phyloP scores from a whole-genome alignment of 768 basidiomycete genomes.

The Psilocybe sp. region DNA sequence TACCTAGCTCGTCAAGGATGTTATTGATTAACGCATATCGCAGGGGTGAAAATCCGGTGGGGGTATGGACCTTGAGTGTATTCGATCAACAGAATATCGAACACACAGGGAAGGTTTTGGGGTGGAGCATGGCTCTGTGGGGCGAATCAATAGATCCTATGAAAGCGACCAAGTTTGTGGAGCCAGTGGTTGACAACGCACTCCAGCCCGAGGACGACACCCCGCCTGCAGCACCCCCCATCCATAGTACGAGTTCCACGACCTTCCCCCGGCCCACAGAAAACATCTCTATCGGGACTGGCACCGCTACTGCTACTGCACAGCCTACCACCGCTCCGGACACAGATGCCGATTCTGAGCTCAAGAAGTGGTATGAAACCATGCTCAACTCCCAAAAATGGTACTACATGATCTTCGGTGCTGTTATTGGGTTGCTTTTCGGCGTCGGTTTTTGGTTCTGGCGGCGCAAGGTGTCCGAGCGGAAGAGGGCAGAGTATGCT shows the following conservation, averaged over 20 bases:
- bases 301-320: slow-evolving; percentile 72
- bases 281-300: slow-evolving; percentile 46
- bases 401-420: slow-evolving; percentile 76
- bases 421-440: slow-evolving; percentile 67
- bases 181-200: slow-evolving; percentile 45
- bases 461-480: slow-evolving; percentile 48
- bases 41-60: slow-evolving; percentile 91
- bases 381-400: slow-evolving; percentile 80
- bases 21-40: slow-evolving; percentile 11
- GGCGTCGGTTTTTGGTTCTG: slow-evolving; percentile 72
- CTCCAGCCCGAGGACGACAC: slow-evolving; percentile 9
- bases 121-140: slow-evolving; percentile 92
- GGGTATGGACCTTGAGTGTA: slow-evolving; percentile 86
- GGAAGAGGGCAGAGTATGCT: slow-evolving; percentile 45
- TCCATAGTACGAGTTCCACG: slow-evolving; percentile 32
- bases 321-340: slow-evolving; percentile 50
- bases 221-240: slow-evolving; percentile 38
- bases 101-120: slow-evolving; percentile 68
- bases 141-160: slow-evolving; percentile 76
- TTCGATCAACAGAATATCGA: slow-evolving; percentile 62
- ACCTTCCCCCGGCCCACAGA: slow-evolving; percentile 34
- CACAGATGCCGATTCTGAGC: slow-evolving; percentile 20
- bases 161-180: slow-evolving; percentile 57
- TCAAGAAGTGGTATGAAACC: slow-evolving; percentile 52
- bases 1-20: background rate